Conservation (phyloP, 768 basidiomycete species). For the Scleroderma bovista region DNA sequence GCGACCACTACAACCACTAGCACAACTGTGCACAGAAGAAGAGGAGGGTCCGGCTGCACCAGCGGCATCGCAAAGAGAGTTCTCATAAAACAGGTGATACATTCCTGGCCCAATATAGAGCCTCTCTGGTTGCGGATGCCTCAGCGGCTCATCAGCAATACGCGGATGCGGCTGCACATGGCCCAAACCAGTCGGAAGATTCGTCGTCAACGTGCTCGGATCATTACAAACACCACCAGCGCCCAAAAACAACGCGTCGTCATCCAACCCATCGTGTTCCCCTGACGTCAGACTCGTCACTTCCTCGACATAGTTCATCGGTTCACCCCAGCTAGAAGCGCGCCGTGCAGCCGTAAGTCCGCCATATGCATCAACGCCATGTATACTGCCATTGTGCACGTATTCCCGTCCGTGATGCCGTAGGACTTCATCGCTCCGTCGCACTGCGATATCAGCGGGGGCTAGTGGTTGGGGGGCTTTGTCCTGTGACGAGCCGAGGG, state of each 20-base stretch:
- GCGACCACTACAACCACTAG: background rate
- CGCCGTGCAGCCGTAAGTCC: conserved; percentile 43
- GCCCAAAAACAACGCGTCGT: conserved; percentile 49
- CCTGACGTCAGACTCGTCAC: conserved; percentile 41
- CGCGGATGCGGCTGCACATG: conserved; percentile 4
- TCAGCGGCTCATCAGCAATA: conserved; percentile 16
- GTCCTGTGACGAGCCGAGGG: conserved; percentile 24
- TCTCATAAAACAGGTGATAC: background rate
- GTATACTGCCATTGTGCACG: conserved; percentile 15
- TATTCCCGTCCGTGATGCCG: conserved; percentile 26
- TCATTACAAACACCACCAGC: conserved; percentile 39
- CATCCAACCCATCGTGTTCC: conserved; percentile 42
- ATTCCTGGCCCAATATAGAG: conserved; percentile 10
- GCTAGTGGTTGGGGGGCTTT: conserved; percentile 12
- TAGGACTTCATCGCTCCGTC: conserved; percentile 44
- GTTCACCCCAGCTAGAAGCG: conserved; percentile 62
- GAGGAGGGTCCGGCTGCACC: background rate
- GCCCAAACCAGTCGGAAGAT: conserved; percentile 30
- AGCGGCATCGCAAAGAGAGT: background rate
- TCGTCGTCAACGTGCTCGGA: conserved; percentile 27
- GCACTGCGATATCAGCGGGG: conserved; percentile 18
- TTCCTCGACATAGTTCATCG: conserved; percentile 37
- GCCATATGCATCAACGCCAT: conserved; percentile 17
- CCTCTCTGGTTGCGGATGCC: conserved; percentile 30
- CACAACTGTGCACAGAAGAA: background rate